Evolutionary conservation across 768 basidiomycete species (phyloP).

Genomic region (Phylloporus sp.): DNA sequence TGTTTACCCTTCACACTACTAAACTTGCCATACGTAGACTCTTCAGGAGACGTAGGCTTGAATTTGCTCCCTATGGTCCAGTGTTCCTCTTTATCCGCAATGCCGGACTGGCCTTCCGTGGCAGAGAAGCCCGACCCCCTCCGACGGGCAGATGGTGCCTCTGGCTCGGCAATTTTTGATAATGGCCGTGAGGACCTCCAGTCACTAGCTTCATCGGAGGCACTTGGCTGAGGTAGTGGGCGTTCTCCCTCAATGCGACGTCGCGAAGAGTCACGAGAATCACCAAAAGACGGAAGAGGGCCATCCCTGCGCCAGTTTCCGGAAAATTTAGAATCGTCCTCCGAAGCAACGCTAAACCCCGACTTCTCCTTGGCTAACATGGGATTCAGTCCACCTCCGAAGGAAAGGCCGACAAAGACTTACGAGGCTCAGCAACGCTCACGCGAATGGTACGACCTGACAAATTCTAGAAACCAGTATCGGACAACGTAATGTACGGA

Average conservation of each 20-base stretch:
- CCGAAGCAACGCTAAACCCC: conserved; percentile 50
- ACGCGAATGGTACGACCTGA: conserved; percentile 81
- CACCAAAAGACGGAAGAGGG: conserved; percentile 68
- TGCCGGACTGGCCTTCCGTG: conserved; percentile 39
- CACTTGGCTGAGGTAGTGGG: conserved; percentile 41
- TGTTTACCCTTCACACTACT: conserved; percentile 47
- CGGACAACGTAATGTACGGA: neutral
- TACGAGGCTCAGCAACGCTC: conserved; percentile 95
- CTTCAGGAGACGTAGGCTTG: conserved; percentile 46
- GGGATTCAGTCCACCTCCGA: conserved; percentile 8
- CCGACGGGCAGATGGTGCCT: conserved; percentile 47
- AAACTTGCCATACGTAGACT: conserved; percentile 39
- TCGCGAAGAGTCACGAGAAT: conserved; percentile 60
- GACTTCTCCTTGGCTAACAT: conserved; percentile 70
- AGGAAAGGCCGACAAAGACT: conserved; percentile 34
- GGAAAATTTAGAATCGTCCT: conserved; percentile 80
- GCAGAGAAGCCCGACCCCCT: conserved; percentile 56
- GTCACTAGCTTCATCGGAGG: conserved; percentile 61
- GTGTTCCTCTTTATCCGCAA: conserved; percentile 74
- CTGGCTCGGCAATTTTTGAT: conserved; percentile 42
- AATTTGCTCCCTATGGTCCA: conserved; percentile 79
- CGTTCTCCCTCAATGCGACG: conserved; percentile 58
- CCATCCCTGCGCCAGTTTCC: conserved; percentile 85
- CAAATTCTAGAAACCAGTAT: conserved; percentile 45
- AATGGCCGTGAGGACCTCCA: conserved; percentile 63